Evolutionary conservation across 2,329 filamentous ascomycete species (phyloP), one percentile per base, ranked within the genome.

Genomic region (Venturiaceae sp.): DNA sequence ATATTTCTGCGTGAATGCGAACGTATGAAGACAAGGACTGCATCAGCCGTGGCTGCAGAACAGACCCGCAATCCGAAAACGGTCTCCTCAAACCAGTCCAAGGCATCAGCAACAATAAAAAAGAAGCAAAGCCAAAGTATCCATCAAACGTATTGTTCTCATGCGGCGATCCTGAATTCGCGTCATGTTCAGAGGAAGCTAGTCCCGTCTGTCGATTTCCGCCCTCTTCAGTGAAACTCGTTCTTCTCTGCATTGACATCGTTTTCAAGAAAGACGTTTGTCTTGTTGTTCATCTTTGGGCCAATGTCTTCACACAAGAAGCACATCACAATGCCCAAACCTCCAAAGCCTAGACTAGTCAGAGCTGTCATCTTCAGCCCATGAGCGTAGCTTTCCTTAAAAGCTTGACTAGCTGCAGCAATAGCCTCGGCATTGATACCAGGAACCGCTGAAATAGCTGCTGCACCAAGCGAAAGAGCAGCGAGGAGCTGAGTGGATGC

Each of bases 301-400:
- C 46, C 1, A 66, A 50, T 50, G 36, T 56, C 36, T 28, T 47
- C 36, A n/a, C 32, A 52, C 14, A 56, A 26, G 32, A 44, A 50
- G 28, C 53, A 56, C 26, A 36, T 9, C 16, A 61, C 39, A 13
- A 61, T 28, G 6, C 39, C 59, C 19, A 60, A 14, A 39, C 59
- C 34, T 23, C 59, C 59, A 36, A 59, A 61, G n/a, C n/a, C 37
- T 5, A 61, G 32, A n/a, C 39, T 53, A 14, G 47, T 13, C 21
- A 60, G 32, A 4, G 52, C 58, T 4, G 36, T 50, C 16, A 47
- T 41, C 9, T 54, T 37, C 19, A 59, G 50, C 26, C 19, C 69
- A 3, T 66, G 62, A 5, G 67, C 66, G 23, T 70, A 71, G 44
- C 64, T 68, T 60, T 69, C 64, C 62, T 69, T 62, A 55, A 67